A percentile compares a stretch with the other conserved stretches of the same genome.
Conservation (phyloP, 495 filamentous ascomycete genomes). For the Mytilinidion resinicola region DNA sequence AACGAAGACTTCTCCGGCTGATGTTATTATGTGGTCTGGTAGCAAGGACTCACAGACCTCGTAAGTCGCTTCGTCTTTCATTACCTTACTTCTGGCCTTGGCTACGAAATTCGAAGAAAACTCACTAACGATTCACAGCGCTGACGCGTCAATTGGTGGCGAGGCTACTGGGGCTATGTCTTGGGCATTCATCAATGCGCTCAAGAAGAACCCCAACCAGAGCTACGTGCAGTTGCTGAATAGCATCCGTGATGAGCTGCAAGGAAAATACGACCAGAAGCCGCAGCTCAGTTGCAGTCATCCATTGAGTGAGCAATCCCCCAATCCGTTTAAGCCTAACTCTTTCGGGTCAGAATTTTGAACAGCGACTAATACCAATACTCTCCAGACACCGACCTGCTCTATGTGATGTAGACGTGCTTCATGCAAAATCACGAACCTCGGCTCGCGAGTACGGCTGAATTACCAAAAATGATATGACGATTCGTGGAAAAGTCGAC, state of each 20-base stretch:
- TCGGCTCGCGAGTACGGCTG: too few relatives aligned
- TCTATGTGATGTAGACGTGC: constrained; percentile 55
- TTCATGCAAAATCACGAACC: too few relatives aligned
- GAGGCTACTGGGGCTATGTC: constrained; percentile 97
- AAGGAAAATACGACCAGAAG: constrained; percentile 87
- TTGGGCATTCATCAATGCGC: constrained; percentile 87
- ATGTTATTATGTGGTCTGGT: constrained; percentile 96
- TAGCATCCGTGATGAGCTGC: constrained; percentile 87
- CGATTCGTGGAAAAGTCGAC: too few relatives aligned
- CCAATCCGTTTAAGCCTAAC: too few relatives aligned
- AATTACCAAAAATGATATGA: too few relatives aligned
- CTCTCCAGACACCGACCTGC: constrained; percentile 52
- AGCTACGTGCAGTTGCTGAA: constrained; percentile 94
- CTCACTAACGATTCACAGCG: constrained; percentile 37
- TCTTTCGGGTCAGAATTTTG: constrained; percentile 3
- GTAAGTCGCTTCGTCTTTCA: constrained; percentile 45
- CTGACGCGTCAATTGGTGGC: constrained; percentile 60
- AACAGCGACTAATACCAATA: constrained; percentile 27
- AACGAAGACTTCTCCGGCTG: constrained; percentile 90
- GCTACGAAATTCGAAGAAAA: not conserved
- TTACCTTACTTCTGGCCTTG: not conserved
- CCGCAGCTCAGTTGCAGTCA: constrained; percentile 96
- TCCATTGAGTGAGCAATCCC: constrained; percentile 67
- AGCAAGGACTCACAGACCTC: constrained; percentile 95
- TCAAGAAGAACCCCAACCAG: constrained; percentile 97